Evolutionary conservation across 805 yeast species (phyloP).

Genomic region (Metschnikowia reukaufii): DNA sequence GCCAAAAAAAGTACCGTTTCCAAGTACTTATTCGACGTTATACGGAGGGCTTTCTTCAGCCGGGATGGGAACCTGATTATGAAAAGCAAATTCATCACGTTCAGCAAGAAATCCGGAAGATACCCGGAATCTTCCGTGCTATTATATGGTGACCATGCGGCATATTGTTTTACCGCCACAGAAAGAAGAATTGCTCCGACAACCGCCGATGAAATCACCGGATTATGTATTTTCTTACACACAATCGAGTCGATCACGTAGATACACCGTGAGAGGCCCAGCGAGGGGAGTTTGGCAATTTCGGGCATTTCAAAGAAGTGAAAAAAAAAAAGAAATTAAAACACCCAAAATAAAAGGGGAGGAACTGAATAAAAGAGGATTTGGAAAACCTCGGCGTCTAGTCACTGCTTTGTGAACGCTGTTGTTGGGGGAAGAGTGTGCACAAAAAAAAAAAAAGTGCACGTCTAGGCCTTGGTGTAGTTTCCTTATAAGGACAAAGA

Average conservation of each 20-base stretch:
- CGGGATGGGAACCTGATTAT: constrained; percentile 26
- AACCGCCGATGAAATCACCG: constrained; percentile 18
- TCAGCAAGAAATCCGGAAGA: constrained; percentile 25
- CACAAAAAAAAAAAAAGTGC: no score
- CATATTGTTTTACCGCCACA: constrained; percentile 4
- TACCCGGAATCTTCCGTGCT: constrained; percentile 10
- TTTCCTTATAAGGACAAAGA: no score
- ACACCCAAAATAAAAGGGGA: no score
- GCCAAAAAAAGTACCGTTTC: constrained; percentile 23
- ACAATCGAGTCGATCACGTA: constrained; percentile 7
- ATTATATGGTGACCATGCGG: constrained; percentile 7
- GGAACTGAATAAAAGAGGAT: no score
- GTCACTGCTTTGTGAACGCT: no score
- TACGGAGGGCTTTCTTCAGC: constrained; percentile 9
- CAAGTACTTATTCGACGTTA: constrained; percentile 8
- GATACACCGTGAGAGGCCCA: constrained; percentile 7
- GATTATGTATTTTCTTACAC: constrained; percentile 14
- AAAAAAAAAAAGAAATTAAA: neutral
- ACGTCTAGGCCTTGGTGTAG: no score
- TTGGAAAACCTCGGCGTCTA: no score
- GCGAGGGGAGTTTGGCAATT: constrained; percentile 1
- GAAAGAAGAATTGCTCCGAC: constrained; percentile 9
- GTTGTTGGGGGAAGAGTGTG: no score
- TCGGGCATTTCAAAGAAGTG: neutral
- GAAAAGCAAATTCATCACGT: constrained; percentile 30